Conservation (phyloP, 306 rosid genomes). For the Potentilla sterilis region DNA sequence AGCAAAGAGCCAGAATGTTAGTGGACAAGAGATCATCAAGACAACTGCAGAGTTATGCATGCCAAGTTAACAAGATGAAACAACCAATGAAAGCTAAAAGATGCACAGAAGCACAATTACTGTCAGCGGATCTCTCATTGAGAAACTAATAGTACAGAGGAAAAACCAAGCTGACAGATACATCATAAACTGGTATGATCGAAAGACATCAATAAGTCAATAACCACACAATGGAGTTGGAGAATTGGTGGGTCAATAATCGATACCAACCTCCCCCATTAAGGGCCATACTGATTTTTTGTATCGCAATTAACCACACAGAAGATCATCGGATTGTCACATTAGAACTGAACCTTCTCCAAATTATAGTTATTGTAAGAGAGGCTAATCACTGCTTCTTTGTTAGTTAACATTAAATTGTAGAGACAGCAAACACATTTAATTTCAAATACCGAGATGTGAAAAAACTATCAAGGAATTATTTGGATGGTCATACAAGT, state of each 20-base stretch:
- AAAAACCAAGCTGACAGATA: not conserved
- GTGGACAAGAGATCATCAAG: not conserved
- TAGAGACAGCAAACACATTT: not conserved
- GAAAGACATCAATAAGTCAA: not conserved
- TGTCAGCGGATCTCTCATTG: not conserved
- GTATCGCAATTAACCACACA: not conserved
- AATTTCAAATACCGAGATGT: not conserved
- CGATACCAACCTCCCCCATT: not conserved
- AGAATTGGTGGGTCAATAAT: not conserved
- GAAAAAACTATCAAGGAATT: too few species aligned
- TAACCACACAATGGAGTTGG: not conserved
- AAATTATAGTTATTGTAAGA: not conserved
- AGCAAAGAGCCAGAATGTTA: not conserved
- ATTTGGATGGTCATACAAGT: slow-evolving; percentile 1
- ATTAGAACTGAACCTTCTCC: not conserved
- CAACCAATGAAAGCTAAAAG: not conserved
- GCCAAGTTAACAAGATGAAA: not conserved
- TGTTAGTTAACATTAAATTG: not conserved
- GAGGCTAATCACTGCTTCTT: not conserved
- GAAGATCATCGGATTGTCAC: not conserved
- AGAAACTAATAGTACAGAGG: too few species aligned
- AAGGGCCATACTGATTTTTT: not conserved
- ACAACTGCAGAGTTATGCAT: not conserved
- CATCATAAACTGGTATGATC: not conserved
- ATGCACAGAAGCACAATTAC: not conserved